Evolutionary conservation across 2,329 filamentous ascomycete species (phyloP), one percentile per base, ranked within the genome.

Genomic region (Fusarium praegraminearum): DNA sequence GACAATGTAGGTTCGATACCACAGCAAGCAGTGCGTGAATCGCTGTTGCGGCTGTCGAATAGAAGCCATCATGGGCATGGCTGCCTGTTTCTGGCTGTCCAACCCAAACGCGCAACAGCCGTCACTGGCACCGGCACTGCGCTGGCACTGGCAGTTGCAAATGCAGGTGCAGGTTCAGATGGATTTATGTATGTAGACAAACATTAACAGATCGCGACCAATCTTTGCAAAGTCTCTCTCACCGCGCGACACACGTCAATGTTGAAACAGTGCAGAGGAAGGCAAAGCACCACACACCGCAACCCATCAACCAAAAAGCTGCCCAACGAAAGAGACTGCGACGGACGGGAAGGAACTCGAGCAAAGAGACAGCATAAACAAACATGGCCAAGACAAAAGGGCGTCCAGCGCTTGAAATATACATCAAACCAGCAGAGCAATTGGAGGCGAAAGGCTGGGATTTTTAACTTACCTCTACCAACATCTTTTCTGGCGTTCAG

Each of bases 401-500:
- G 53, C 57, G 55, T 50, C 28, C 43, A 67, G 54, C 66, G 57
- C 38, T 56, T 24, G 46, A 30, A 52, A 65, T 35, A 65, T 56
- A 43, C 24, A 60, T 47, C 56, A 18, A 62, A 45, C 32, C 35
- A 38, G 20, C 63, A 62, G 41, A 41, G 62, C 55, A 65, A 56
- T 55, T 56, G 44, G 62, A 26, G 53, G 55, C 22, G n/a, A 41
- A 22, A 24, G 44, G 30, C 24, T 18, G 43, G 45, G 43, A 45
- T 57, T 70, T 70, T 61, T 55, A 61, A 79, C 78, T 78, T 73
- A 80, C 78, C 73, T 80, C 78, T 60, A 79, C 77, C 77, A 80
- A 76, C 78, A 80, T 79, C 56, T 70, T 68, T 49, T 43, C 62
- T 63, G 57, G 32, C n/a, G 13, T 46, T 44, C 55, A 33, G 49